These are phyloP conservation scores for Erythrophleum fordii DNA, from an alignment of 306 rosid genomes.

Conservation along the genomic window DNA sequence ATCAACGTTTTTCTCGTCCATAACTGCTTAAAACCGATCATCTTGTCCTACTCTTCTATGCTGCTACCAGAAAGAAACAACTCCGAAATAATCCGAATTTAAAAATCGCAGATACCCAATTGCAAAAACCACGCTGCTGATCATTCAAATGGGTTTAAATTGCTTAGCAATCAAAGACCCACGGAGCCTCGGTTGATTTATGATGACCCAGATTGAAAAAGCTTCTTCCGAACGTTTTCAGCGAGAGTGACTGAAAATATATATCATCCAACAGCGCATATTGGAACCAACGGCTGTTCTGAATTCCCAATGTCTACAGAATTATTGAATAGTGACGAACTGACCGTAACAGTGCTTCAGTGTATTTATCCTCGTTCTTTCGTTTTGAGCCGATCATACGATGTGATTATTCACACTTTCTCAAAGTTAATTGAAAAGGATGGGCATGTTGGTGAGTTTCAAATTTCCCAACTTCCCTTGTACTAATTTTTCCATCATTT, in stretches of 20 bases:
- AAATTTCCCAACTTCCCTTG: background rate
- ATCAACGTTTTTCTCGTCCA: constrained; percentile 70
- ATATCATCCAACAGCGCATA: constrained; percentile 24
- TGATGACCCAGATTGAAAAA: background rate
- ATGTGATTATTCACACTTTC: too few relatives aligned
- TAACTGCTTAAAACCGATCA: constrained; percentile 43
- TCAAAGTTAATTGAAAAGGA: background rate
- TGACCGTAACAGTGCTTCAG: background rate
- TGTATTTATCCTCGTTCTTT: background rate
- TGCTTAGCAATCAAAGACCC: background rate
- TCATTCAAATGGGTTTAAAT: background rate
- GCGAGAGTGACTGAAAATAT: constrained; percentile 31
- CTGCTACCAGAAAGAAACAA: constrained; percentile 6
- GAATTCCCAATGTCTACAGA: constrained; percentile 26
- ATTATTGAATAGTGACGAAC: background rate
- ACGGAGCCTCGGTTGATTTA: background rate
- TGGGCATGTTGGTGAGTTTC: background rate
- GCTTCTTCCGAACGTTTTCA: background rate
- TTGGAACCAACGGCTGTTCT: constrained; percentile 37
- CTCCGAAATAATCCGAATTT: background rate
- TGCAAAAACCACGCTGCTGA: background rate
- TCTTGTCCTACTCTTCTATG: constrained; percentile 24
- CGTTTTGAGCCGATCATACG: too few relatives aligned
- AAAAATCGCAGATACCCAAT: constrained; percentile 23
- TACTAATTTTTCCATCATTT: background rate